Conservation (phyloP, 75 land plant genomes). For the Pseudotsuga menziesii region DNA sequence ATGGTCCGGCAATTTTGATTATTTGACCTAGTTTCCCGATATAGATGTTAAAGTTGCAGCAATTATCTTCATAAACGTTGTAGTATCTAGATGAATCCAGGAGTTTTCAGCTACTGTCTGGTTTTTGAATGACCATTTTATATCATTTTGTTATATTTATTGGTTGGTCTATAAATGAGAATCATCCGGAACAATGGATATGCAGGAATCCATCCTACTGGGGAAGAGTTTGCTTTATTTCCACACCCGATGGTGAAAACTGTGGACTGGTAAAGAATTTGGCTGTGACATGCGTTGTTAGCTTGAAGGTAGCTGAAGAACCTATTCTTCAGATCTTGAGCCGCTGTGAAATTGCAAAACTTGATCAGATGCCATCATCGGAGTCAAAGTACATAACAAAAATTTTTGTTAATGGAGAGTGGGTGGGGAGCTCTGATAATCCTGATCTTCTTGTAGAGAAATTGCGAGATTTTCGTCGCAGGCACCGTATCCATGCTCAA, state of each 20-base stretch:
- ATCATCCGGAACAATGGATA: background rate
- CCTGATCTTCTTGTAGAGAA: conserved; percentile 32
- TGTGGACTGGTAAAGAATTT: conserved; percentile 94
- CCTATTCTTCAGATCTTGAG: conserved; percentile 32
- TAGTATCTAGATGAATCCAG: background rate
- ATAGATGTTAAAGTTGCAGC: background rate
- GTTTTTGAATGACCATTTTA: background rate
- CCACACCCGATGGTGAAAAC: conserved; percentile 91
- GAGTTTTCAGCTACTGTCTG: background rate
- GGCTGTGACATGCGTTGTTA: conserved; percentile 70
- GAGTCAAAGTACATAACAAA: conserved; percentile 30
- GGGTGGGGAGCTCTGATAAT: conserved; percentile 70
- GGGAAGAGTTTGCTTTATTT: conserved; percentile 86
- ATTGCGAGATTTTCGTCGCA: conserved; percentile 50
- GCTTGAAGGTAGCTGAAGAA: conserved; percentile 28
- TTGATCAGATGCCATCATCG: conserved; percentile 30
- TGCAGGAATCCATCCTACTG: conserved; percentile 80
- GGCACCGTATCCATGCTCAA: conserved; percentile 18
- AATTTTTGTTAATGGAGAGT: conserved; percentile 75
- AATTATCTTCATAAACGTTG: background rate
- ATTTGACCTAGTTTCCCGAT: background rate
- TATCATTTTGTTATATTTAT: background rate
- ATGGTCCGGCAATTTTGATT: background rate
- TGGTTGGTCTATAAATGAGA: background rate
- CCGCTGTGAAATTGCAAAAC: conserved; percentile 40